phyloP scores from a whole-genome alignment of 306 rosid species.

The Hippophae rhamnoides region DNA sequence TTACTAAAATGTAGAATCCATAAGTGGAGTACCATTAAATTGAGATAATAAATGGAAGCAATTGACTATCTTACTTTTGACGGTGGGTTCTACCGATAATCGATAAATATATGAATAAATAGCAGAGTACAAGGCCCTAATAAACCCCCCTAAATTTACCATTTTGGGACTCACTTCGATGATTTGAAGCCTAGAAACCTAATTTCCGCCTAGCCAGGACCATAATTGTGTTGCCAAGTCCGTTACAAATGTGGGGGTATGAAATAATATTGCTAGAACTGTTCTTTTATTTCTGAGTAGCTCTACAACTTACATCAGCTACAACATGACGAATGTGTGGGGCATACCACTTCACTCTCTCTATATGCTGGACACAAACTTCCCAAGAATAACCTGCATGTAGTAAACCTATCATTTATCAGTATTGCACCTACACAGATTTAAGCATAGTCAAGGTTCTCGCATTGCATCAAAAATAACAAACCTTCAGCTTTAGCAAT shows the following conservation, averaged over 20 bases:
- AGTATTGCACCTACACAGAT: background rate
- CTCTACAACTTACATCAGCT: constrained; percentile 69
- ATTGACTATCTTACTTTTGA: no score
- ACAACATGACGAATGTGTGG: constrained; percentile 88
- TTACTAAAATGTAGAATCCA: no score
- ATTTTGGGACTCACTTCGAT: no score
- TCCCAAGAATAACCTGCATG: constrained; percentile 70
- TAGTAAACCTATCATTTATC: background rate
- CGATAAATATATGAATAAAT: no score
- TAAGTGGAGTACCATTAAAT: no score
- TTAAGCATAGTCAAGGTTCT: background rate
- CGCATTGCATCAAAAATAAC: background rate
- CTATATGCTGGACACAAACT: constrained; percentile 58
- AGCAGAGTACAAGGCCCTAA: no score
- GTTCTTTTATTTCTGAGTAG: constrained; percentile 22
- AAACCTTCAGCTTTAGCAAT: constrained; percentile 74
- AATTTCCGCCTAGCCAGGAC: background rate
- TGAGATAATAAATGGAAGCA: no score
- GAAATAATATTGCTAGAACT: constrained; percentile 2
- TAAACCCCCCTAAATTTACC: no score
- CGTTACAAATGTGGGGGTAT: background rate
- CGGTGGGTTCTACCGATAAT: no score
- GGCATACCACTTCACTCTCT: constrained; percentile 94
- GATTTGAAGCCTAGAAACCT: background rate
- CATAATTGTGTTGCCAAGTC: background rate